Base-by-base conservation (phyloP, 2,329 filamentous ascomycete species). In the Calonectria montana region DNA sequence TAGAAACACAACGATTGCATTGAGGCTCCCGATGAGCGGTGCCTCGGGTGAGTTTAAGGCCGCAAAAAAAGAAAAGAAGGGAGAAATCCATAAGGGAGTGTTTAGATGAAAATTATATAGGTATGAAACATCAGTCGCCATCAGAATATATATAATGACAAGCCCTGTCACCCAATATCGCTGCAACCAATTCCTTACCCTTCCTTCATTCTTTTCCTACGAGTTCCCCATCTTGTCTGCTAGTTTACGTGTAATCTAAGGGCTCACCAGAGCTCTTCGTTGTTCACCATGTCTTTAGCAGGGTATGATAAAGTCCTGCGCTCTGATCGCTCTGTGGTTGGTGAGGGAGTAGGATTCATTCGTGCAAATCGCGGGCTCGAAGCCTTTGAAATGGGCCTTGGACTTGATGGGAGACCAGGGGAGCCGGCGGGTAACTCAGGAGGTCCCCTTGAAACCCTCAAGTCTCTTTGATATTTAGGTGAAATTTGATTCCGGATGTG, bases 401-500 rank as follows among this genome's bases (percentile, higher is more conserved):
- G 81, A 29, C 73, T 77, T 6, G 80, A 57, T 4, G 81, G 81
- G 4, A 83, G 73, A 2, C 81, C 81, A 16, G 80, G 72, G 0
- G 80, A 82, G 8, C 77, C 79, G 23, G 74, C 73, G 1, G 76
- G 76, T 18, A 77, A 21, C 47, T 77, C 78, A 4, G 78, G 77
- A 1, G 76, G 75, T 6, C 73, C 70, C 2, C 35, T 37, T 15
- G 78, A 77, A 18, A 67, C 73, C 25, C 76, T 70, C 4, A 65
- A 31, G 1, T 68, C 69, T 13, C 71, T 73, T 23, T 75, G 77
- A 2, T 79, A 81, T 8, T 55, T 73, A 6, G 80, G 79, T 1
- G 80, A 81, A 43, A 79, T 61, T 35, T 82, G 80, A 12, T 77
- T 78, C 59, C 82, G 78, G 29, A 83, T 82, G 43, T 82, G 74